Base-by-base conservation (phyloP, 139 green algal species). In the Klebsormidium nitens region DNA sequence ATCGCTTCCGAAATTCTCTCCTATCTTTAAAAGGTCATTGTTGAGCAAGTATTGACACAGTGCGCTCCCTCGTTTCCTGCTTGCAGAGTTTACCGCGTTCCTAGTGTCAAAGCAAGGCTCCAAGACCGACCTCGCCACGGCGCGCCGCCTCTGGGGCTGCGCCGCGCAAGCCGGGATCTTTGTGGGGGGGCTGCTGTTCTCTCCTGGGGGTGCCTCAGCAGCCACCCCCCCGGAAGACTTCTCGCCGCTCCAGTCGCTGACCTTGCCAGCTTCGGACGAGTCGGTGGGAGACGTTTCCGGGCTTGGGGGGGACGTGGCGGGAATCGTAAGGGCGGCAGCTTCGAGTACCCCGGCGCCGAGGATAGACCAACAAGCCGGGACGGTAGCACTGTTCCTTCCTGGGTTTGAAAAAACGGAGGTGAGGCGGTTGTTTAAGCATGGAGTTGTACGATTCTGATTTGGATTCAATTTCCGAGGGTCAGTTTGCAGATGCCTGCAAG, bases 381-480 rank as follows among this genome's bases (percentile, higher is more conserved):
- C 59, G 26, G 69, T 77, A 17, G 35, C 23, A 34, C 28, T 77
- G 0, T 77, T 77, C 44, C 59, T 77, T 17, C 69, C 69, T 38
- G 69, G 69, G n/a, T 77, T 77, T 2, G 69, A 77, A 38, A 70
- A 71, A 38, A 28, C 23, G 1, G 69, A 77, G 42, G 69, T 77
- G 35, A 77, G 72, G 69, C 69, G n/a, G n/a, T n/a, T n/a, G n/a
- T n/a, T n/a, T n/a, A n/a, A n/a, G n/a, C n/a, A n/a, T n/a, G n/a
- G n/a, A n/a, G n/a, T n/a, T n/a, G n/a, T n/a, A n/a, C n/a, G n/a
- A n/a, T n/a, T n/a, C n/a, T n/a, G n/a, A n/a, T n/a, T n/a, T n/a
- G n/a, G n/a, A n/a, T n/a, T n/a, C n/a, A n/a, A n/a, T n/a, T n/a
- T n/a, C n/a, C n/a, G n/a, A n/a, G n/a, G n/a, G n/a, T n/a, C n/a